Evolutionary conservation across 495 filamentous ascomycete genomes (phyloP), one percentile per base, ranked within the genome.

Genomic region (Baudoinia panamericana): DNA sequence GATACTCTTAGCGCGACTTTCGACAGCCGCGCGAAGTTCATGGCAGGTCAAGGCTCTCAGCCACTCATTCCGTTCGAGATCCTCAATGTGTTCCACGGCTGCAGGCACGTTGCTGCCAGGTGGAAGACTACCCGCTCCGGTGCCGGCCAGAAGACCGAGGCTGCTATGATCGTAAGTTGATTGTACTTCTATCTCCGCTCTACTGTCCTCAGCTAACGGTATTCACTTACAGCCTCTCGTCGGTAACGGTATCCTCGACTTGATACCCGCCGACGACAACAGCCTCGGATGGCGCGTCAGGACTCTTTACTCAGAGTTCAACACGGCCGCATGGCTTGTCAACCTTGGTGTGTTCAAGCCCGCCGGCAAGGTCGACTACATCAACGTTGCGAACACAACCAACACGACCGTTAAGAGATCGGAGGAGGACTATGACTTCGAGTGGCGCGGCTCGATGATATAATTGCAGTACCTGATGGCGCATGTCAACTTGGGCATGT

Each of bases 281-380:
- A 35, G 32, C 31, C 2, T 10, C 2, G 28, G 23, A 15, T 48
- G 24, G 25, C 38, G 45, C 19, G 38, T 48, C 34, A 36, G 43
- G 19, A 30, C 16, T 1, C 18, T 48, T 9, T 48, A 43, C 34
- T 40, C 36, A 13, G 43, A 46, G 31, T 46, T 46, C 43, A 46
- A 46, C 30, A 18, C 36, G 20, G 43, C 36, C 13, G 43, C 43
- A 5, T 46, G 43, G 43, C 19, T 46, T 2, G 36, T 46, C 37
- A 46, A 46, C 36, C 19, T 31, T 10, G 43, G 43, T n/a, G 17
- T 46, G 30, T 46, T 39, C 41, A 21, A 5, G 3, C 41, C 41
- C 5, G 41, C 29, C 8, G 30, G 40, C 18, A 16, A 20, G 5
- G 30, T 34, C n/a, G 24, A 41, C 27, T 38, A 38, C 36, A 24